These are phyloP conservation scores for Artemisia annua DNA, from an alignment of 129 eudicot species.

Conservation along the genomic window DNA sequence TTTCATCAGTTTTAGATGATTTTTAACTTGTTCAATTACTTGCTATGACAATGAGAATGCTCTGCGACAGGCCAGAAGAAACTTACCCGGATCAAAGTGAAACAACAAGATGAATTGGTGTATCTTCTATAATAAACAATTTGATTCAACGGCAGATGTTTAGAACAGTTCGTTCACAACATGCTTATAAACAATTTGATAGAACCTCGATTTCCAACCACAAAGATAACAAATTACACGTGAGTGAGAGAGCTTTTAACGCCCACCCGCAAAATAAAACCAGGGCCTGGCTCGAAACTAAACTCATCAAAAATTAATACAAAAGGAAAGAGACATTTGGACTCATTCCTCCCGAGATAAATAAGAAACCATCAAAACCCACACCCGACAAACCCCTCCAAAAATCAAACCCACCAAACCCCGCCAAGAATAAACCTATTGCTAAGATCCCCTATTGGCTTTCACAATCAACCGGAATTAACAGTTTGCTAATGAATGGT, in stretches of 20 bases:
- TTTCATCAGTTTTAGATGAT: too few relatives aligned
- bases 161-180: slow-evolving; percentile 27
- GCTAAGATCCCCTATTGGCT: slow-evolving; percentile 24
- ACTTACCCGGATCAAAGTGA: not conserved
- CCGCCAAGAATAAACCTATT: slow-evolving; percentile 24
- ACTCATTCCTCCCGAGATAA: slow-evolving; percentile 40
- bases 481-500: slow-evolving; percentile 71
- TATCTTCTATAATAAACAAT: slow-evolving; percentile 26
- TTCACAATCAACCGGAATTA: slow-evolving; percentile 44
- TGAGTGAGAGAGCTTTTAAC: slow-evolving; percentile 29
- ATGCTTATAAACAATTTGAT: slow-evolving; percentile 35
- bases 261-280: slow-evolving; percentile 17
- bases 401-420: slow-evolving; percentile 22
- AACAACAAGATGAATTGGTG: slow-evolving; percentile 11
- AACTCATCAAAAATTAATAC: slow-evolving; percentile 36
- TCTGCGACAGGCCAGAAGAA: not conserved
- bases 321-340: slow-evolving; percentile 17
- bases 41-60: not conserved
- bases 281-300: slow-evolving; percentile 24
- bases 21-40: too few relatives aligned
- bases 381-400: slow-evolving; percentile 20
- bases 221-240: slow-evolving; percentile 33
- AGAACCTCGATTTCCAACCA: slow-evolving; percentile 15
- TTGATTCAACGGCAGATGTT: slow-evolving; percentile 10
- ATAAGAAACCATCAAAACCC: slow-evolving; percentile 21